phyloP scores from a whole-genome alignment of 179 eudicot species.

The Heliamphora ciliata region DNA sequence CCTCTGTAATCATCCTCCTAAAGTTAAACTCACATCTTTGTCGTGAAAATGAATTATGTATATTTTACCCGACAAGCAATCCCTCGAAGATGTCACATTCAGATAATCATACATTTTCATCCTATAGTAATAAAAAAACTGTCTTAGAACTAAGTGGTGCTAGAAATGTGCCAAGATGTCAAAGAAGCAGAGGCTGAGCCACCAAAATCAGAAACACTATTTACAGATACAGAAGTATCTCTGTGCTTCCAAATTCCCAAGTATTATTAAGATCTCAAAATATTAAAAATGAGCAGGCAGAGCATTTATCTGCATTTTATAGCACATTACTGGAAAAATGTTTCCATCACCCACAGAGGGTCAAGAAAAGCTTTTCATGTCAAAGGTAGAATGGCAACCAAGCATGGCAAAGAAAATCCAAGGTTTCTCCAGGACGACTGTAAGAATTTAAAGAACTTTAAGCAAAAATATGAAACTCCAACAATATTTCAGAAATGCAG shows the following conservation, averaged over 20 bases:
- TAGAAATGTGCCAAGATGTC: not conserved
- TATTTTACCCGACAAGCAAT: not conserved
- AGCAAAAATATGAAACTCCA: not conserved
- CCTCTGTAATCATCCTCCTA: not conserved
- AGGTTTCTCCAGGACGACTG: not conserved
- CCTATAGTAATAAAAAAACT: not conserved
- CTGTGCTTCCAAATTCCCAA: not conserved
- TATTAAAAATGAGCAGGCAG: not conserved
- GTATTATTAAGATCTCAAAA: not conserved
- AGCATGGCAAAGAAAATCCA: not conserved
- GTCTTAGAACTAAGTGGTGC: too few species aligned
- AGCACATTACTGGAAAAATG: not conserved
- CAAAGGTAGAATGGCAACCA: not conserved
- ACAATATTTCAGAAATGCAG: not conserved
- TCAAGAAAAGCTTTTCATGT: not conserved
- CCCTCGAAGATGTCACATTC: not conserved
- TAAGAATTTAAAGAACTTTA: not conserved
- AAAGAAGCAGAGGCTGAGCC: not conserved
- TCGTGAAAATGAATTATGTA: not conserved
- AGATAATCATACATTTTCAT: not conserved
- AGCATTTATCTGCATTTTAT: not conserved
- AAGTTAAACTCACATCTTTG: not conserved
- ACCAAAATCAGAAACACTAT: not conserved
- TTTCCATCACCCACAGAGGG: not conserved
- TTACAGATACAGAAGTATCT: not conserved